Conservation (phyloP, 2,329 filamentous ascomycete species). For the Cordyceps javanica region DNA sequence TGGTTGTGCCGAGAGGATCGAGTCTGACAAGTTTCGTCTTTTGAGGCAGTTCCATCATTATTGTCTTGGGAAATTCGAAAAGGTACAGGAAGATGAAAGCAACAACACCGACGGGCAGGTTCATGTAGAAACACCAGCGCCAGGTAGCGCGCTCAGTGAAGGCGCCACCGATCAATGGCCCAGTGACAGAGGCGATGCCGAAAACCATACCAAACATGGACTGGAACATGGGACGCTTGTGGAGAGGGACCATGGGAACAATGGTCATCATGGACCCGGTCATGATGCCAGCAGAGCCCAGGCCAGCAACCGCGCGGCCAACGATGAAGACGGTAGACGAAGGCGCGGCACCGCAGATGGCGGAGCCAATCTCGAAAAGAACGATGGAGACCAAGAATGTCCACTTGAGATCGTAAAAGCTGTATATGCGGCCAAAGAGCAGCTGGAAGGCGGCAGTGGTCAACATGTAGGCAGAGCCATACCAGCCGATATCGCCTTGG, state of each 20-base stretch:
- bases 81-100: constrained; percentile 43
- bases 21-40: constrained; percentile 43
- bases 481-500: constrained; percentile 55
- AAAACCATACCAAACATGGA: constrained; percentile 35
- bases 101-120: constrained; percentile 30
- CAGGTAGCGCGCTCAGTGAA: constrained; percentile 15
- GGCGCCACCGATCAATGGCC: constrained; percentile 20
- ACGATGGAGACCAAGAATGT: constrained; percentile 41
- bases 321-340: constrained; percentile 48
- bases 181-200: constrained; percentile 28
- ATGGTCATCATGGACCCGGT: constrained; percentile 51
- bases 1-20: constrained; percentile 52
- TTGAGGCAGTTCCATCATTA: constrained; percentile 21
- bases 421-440: constrained; percentile 48
- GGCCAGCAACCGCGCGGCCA: constrained; percentile 50
- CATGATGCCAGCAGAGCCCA: constrained; percentile 52
- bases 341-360: constrained; percentile 48
- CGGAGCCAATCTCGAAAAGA: constrained; percentile 49
- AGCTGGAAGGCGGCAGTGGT: constrained; percentile 50
- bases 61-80: constrained; percentile 36
- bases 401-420: constrained; percentile 45
- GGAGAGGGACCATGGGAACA: constrained; percentile 52
- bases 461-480: constrained; percentile 53
- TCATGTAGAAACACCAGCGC: constrained; percentile 13
- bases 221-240: constrained; percentile 54